Percentiles rank a stretch among this genome's conserved stretches.
Evolutionary conservation across 345 rosid species (phyloP).

Genomic region (Tarenaya hassleriana): DNA sequence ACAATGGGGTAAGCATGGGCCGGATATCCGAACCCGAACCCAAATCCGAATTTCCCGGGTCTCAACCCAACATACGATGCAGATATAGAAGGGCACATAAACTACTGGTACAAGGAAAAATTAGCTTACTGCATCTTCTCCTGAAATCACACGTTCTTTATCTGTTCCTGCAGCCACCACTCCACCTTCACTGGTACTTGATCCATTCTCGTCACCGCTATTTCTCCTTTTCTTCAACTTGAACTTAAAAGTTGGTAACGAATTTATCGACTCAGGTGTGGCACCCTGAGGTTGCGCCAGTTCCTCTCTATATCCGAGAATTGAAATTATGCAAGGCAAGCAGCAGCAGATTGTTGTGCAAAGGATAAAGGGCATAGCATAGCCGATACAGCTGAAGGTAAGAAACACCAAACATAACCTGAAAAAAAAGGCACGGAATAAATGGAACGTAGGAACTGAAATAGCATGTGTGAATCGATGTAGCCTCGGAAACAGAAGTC

Average conservation of each 20-base stretch:
- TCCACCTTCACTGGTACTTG: constrained; percentile 62
- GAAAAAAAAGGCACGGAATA: constrained; percentile 23
- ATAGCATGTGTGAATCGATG: constrained; percentile 14
- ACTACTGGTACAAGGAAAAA: too few species aligned
- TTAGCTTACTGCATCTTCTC: constrained; percentile 83
- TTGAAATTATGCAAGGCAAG: constrained; percentile 85
- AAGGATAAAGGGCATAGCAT: constrained; percentile 96
- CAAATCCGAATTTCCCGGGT: too few species aligned
- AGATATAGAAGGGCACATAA: too few species aligned
- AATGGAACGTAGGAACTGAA: constrained; percentile 5
- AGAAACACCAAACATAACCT: constrained; percentile 98
- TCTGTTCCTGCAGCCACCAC: constrained; percentile 89
- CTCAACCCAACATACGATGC: too few species aligned
- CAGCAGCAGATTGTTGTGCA: constrained; percentile 98
- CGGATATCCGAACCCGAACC: too few species aligned
- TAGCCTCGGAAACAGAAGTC: constrained; percentile 81
- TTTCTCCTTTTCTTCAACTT: constrained; percentile 63
- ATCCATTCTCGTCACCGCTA: constrained; percentile 40
- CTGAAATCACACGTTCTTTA: constrained; percentile 67
- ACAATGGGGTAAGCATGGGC: too few species aligned
- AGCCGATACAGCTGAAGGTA: constrained; percentile 90
- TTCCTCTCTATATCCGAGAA: constrained; percentile 93
- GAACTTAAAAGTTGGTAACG: constrained; percentile 88
- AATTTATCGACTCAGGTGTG: constrained; percentile 75
- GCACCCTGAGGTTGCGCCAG: constrained; percentile 85